phyloP scores from a whole-genome alignment of 2,329 filamentous ascomycete genomes.

The Aspergillus pseudonomiae region DNA sequence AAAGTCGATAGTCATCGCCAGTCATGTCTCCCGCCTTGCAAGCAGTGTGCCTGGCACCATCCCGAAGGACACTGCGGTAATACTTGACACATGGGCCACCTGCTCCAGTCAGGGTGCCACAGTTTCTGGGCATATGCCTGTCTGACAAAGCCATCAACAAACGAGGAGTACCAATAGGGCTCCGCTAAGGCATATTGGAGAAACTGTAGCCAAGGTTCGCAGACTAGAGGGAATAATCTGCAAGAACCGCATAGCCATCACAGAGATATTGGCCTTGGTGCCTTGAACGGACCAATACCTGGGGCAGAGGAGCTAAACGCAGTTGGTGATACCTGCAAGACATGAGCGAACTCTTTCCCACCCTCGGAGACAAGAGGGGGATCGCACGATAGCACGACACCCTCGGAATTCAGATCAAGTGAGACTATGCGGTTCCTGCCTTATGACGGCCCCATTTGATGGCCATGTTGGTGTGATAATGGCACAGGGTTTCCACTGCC shows the following conservation, averaged over 20 bases:
- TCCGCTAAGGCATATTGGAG: constrained; percentile 17
- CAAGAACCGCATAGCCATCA: constrained; percentile 28
- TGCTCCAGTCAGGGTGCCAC: constrained; percentile 22
- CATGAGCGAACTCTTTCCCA: background rate
- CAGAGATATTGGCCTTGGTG: constrained; percentile 17
- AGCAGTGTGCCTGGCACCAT: constrained; percentile 12
- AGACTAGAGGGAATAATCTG: constrained; percentile 21
- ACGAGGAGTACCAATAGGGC: constrained; percentile 10
- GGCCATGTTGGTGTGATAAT: constrained; percentile 15
- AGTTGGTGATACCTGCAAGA: constrained; percentile 33
- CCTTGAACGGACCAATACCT: constrained; percentile 21
- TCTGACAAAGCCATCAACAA: constrained; percentile 16
- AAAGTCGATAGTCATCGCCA: constrained; percentile 5
- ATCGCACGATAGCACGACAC: constrained; percentile 1
- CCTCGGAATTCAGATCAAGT: constrained; percentile 1
- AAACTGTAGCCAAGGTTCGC: constrained; percentile 7
- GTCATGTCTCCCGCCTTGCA: constrained; percentile 8
- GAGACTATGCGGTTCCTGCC: constrained; percentile 1
- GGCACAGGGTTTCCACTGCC: constrained; percentile 12
- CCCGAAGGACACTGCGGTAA: constrained; percentile 10
- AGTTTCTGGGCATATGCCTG: constrained; percentile 17
- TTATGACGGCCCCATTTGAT: constrained; percentile 8
- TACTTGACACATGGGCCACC: constrained; percentile 19
- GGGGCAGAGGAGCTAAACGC: constrained; percentile 23
- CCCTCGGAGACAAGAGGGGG: background rate